Evolutionary conservation across 2,329 filamentous ascomycete species (phyloP).

Genomic region (Calonectria pseudoreteaudii): DNA sequence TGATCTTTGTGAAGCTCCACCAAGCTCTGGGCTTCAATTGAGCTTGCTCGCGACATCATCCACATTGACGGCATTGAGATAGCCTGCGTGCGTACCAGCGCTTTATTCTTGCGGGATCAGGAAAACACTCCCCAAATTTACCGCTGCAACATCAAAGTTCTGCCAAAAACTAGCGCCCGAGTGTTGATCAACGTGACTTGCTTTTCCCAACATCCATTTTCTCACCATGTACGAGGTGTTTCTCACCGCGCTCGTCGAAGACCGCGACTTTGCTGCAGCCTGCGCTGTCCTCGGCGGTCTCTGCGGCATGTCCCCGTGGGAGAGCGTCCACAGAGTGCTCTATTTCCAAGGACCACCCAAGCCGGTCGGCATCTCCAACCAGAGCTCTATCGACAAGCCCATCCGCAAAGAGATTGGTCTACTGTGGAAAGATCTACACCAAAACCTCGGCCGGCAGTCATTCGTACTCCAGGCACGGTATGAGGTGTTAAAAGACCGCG

Average conservation of each 20-base stretch:
- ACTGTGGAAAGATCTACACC: conserved; percentile 66
- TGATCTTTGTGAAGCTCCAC: conserved; percentile 13
- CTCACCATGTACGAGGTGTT: conserved; percentile 69
- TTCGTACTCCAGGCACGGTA: conserved; percentile 69
- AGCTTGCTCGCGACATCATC: background rate
- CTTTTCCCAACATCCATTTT: background rate
- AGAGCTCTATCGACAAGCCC: conserved; percentile 52
- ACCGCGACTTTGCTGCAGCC: conserved; percentile 61
- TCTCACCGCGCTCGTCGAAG: conserved; percentile 64
- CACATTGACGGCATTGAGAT: background rate
- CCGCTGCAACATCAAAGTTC: background rate
- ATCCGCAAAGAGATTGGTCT: conserved; percentile 51
- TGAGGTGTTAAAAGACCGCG: conserved; percentile 60
- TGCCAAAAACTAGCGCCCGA: conserved; percentile 8
- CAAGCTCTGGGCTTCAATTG: conserved; percentile 9
- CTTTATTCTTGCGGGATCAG: background rate
- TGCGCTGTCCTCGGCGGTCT: conserved; percentile 68
- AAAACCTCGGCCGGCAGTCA: conserved; percentile 66
- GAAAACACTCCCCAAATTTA: background rate
- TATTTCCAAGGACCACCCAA: conserved; percentile 63
- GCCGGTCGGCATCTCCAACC: conserved; percentile 59
- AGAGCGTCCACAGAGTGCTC: conserved; percentile 62
- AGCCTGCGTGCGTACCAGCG: background rate
- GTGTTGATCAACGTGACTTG: conserved; percentile 4
- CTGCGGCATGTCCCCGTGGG: conserved; percentile 66